Evolutionary conservation across 176 grass and related monocot species (phyloP).

Genomic region (Eremochloa ophiuroides): DNA sequence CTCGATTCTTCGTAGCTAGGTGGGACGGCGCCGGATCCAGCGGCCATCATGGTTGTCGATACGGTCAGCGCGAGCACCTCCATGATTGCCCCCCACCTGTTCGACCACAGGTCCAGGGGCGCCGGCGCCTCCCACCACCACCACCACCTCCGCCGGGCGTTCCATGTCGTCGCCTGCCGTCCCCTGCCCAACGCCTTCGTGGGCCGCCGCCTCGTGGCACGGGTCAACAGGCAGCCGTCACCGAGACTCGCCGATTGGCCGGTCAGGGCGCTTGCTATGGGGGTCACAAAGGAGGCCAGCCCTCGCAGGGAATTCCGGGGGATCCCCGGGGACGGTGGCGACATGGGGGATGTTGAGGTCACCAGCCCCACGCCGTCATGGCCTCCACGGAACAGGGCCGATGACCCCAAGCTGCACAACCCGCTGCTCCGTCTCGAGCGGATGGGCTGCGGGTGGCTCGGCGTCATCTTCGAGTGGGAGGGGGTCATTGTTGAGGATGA

Average conservation of each 20-base stretch:
- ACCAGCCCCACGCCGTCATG: constrained; percentile 34
- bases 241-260: constrained; percentile 35
- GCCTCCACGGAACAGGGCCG: constrained; percentile 68
- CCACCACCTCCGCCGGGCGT: constrained; percentile 17
- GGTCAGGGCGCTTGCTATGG: constrained; percentile 48
- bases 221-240: constrained; percentile 3
- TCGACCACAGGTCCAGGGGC: constrained; percentile 40
- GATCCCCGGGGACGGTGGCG: constrained; percentile 48
- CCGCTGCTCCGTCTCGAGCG: constrained; percentile 70
- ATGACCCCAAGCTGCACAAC: constrained; percentile 76
- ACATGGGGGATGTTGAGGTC: constrained; percentile 2
- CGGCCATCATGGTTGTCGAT: constrained; percentile 54
- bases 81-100: constrained; percentile 50
- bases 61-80: constrained; percentile 80
- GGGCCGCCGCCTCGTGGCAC: constrained; percentile 37
- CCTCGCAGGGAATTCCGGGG: constrained; percentile 41
- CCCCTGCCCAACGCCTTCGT: constrained; percentile 34
- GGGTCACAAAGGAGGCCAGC: constrained; percentile 55
- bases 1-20: not conserved
- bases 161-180: constrained; percentile 41
- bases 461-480: constrained; percentile 91
- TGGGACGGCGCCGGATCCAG: constrained; percentile 27
- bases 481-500: constrained; percentile 89
- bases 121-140: not conserved
- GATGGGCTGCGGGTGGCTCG: constrained; percentile 92